Evolutionary conservation across 2,329 filamentous ascomycete species (phyloP).

Genomic region (Xylaria sp.): DNA sequence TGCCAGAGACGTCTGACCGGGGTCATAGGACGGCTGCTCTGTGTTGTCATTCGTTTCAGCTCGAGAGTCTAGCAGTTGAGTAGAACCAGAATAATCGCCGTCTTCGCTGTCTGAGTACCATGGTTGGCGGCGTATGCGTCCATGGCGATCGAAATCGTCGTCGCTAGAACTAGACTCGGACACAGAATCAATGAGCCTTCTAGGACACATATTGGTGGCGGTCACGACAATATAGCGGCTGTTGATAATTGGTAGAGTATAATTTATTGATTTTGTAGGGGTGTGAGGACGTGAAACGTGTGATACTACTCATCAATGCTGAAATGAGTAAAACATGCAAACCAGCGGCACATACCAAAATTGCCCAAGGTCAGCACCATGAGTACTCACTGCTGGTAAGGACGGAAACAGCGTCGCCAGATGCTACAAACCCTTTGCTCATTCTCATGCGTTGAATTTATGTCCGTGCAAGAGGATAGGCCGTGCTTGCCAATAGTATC

Average conservation of each 20-base stretch:
- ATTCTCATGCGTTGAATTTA: not conserved
- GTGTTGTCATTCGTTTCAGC: not conserved
- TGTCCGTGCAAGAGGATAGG: not conserved
- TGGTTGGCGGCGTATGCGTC: not conserved
- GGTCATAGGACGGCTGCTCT: not conserved
- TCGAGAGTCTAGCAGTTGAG: not conserved
- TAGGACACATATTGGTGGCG: constrained; percentile 25
- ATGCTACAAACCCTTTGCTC: constrained; percentile 1
- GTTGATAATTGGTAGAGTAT: not conserved
- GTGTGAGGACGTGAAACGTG: not conserved
- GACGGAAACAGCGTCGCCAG: constrained; percentile 1
- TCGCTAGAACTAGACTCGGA: not conserved
- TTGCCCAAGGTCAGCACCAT: not conserved
- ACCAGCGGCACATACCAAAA: not conserved
- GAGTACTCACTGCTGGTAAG: constrained; percentile 2
- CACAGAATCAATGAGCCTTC: not conserved
- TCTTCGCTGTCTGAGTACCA: too few species aligned
- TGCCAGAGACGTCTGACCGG: not conserved
- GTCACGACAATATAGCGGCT: not conserved
- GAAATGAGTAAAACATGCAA: constrained; percentile 3
- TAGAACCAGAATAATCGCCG: not conserved
- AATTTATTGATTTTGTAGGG: constrained; percentile 6
- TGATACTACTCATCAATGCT: constrained; percentile 6
- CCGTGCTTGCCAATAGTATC: not conserved
- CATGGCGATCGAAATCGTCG: not conserved